A percentile compares a stretch with the other conserved stretches of the same genome.
These are phyloP conservation scores for Cutaneotrichosporon cavernicola DNA, from an alignment of 1,284 basidiomycete genomes.

Conservation along the genomic window DNA sequence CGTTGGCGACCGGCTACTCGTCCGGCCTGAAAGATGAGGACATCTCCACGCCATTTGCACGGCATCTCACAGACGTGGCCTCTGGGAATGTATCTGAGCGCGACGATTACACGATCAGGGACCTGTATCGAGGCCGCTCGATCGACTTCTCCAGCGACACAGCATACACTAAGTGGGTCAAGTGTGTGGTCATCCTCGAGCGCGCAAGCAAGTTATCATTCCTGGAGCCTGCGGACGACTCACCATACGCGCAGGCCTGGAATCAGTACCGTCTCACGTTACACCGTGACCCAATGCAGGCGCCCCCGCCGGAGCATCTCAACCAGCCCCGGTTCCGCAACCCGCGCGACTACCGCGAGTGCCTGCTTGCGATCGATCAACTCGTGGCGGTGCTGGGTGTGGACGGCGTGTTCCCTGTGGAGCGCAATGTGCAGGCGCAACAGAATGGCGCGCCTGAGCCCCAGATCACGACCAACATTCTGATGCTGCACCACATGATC, in stretches of 20 bases:
- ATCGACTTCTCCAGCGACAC: slow-evolving; percentile 28
- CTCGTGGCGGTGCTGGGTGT: slow-evolving; percentile 32
- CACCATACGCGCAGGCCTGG: slow-evolving; percentile 40
- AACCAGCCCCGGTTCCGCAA: slow-evolving; percentile 46
- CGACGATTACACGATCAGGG: slow-evolving; percentile 42
- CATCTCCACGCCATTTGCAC: slow-evolving; percentile 45
- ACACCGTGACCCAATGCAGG: slow-evolving; percentile 22
- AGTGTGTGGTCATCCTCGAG: slow-evolving; percentile 42
- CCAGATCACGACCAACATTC: slow-evolving; percentile 31
- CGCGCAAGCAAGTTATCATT: slow-evolving; percentile 44
- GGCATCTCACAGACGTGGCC: slow-evolving; percentile 38
- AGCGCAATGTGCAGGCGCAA: slow-evolving; percentile 33
- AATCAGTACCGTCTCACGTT: slow-evolving; percentile 28
- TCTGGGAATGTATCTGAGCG: slow-evolving; percentile 35
- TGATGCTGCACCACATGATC: slow-evolving; percentile 46
- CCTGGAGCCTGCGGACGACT: slow-evolving; percentile 38
- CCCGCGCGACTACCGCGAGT: slow-evolving; percentile 39
- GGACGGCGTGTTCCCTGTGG: slow-evolving; percentile 43
- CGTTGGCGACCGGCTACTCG: slow-evolving; percentile 44
- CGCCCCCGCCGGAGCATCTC: slow-evolving; percentile 35
- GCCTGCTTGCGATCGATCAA: slow-evolving; percentile 35
- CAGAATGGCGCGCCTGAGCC: slow-evolving; percentile 35
- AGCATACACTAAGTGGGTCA: slow-evolving; percentile 36
- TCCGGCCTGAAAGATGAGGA: slow-evolving; percentile 39
- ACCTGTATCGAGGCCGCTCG: slow-evolving; percentile 37